Evolutionary conservation across 2,329 filamentous ascomycete species (phyloP), one percentile per base, ranked within the genome.

Genomic region (Phaeosphaeria sp.): DNA sequence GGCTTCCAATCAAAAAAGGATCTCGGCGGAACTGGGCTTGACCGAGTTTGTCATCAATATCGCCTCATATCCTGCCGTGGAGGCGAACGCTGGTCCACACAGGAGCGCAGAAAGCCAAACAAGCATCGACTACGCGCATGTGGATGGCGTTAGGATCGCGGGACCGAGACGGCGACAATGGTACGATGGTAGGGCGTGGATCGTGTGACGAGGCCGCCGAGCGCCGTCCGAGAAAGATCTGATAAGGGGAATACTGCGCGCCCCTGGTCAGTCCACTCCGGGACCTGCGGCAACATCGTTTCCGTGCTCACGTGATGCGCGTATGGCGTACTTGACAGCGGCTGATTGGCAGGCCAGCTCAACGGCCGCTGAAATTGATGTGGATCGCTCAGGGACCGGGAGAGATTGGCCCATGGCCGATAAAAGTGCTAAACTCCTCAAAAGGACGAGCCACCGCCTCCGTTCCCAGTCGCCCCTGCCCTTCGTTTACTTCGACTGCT

Each of bases 371-470:
- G 39, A 51, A 54, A 53, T 30, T 48, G 48, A 50, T 55, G 51
- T 24, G 27, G 47, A 30, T 55, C 40, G 49, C 17, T 56, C 56
- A 62, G 56, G 33, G 47, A 40, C 30, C 46, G 56, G 27, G 55
- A 60, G 60, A 63, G 57, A 55, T 57, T 55, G 40, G 40, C n/a
- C 17, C n/a, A 25, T 63, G 40, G 53, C 55, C 60, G 62, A 56
- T 30, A 49, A 50, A 25, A 51, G 30, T 36, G 42, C 39, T 52
- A 52, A 56, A 30, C 40, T 53, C 51, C 57, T 50, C 47, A 51
- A 56, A 56, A 47, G 30, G 54, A 48, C 47, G 22, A 42, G 49
- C 25, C 53, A 53, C 46, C 56, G 24, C 57, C 53, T 44, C 55
- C 47, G 20, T 8, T 42, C n/a, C 7, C 20, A 24, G n/a, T 51